A percentile compares a stretch with the other conserved stretches of the same genome.
Conservation (phyloP, 2,329 filamentous ascomycete species). For the Penicillium sp. region DNA sequence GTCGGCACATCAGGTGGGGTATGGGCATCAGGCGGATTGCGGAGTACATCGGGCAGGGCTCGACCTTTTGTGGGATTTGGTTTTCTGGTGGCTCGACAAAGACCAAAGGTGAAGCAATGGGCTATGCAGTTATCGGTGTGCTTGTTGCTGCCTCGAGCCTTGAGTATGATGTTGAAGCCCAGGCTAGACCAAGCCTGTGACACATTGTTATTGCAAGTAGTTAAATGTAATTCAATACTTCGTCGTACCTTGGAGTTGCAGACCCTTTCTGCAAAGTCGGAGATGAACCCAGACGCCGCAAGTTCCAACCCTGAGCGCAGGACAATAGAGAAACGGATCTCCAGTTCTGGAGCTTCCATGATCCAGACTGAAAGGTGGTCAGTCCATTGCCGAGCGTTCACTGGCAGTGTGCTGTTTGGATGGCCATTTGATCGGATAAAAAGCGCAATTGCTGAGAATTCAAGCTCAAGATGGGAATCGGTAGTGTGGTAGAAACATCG, state of each 20-base stretch:
- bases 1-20: constrained; percentile 18
- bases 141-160: constrained; percentile 11
- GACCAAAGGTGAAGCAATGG: constrained; percentile 21
- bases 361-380: constrained; percentile 27
- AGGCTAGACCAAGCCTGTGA: constrained; percentile 34
- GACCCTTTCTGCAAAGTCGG: constrained; percentile 22
- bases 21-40: constrained; percentile 11
- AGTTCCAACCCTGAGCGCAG: constrained; percentile 4
- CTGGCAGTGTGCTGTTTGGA: background rate
- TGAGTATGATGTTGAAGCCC: constrained; percentile 24
- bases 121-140: constrained; percentile 1
- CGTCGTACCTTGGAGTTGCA: constrained; percentile 25
- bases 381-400: constrained; percentile 3
- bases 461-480: constrained; percentile 18
- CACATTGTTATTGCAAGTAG: background rate
- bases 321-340: constrained; percentile 26
- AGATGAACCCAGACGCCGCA: constrained; percentile 9
- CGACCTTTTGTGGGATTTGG: background rate
- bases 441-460: constrained; percentile 19
- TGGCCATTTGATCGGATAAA: constrained; percentile 5
- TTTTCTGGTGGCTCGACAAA: constrained; percentile 12
- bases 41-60: constrained; percentile 19
- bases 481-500: constrained; percentile 9
- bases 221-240: no score
- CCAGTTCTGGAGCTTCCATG: constrained; percentile 26